Evolutionary conservation across 805 yeast genomes (phyloP), one percentile per base, ranked within the genome.

Genomic region (Barnettozyma salicaria): DNA sequence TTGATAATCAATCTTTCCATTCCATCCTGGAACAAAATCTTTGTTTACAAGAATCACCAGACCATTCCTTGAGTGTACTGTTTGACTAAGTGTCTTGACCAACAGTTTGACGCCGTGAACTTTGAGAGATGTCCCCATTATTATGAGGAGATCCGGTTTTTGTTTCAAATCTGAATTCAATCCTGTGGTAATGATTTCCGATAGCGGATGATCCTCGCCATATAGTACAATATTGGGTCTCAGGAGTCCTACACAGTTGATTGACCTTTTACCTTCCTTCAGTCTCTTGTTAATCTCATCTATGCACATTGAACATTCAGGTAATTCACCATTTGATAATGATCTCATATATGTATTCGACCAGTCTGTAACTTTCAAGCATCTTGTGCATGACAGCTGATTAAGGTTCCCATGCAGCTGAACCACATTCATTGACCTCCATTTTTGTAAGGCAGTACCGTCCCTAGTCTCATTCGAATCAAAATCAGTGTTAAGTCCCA

Each of bases 371-470:
- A 61, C 59, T 16, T 64, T 50, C 39, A 68, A 70, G 58, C 97
- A 89, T 36, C 68, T 66, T 2, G 89, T 83, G 58, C 98, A 90
- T 21, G 80, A 64, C 37, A 92, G 64, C 27, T 70, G 67, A 50
- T 85, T 84, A 36, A 90, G 64, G 59, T 87, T 88, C 2, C 98
- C 98, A 53, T 90, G 98, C 19, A 90, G 64, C 57, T 88, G 97
- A 8, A 90, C 82, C 18, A 87, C 95, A 48, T 85, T 86, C 37
- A 76, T 61, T 19, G 67, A 66, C 47, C 73, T 78, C 84, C 90
- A 80, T 28, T 53, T 58, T 20, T 49, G 53, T 42, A 41, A 50
- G 44, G 40, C 59, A 52, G 47, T 39, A 17, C 28, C 35, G 23
- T 31, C 31, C 27, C 19, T 39, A 23, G 11, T 61, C 49, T n/a